These are phyloP conservation scores for Salix udensis DNA, from an alignment of 345 rosid genomes.

Conservation along the genomic window DNA sequence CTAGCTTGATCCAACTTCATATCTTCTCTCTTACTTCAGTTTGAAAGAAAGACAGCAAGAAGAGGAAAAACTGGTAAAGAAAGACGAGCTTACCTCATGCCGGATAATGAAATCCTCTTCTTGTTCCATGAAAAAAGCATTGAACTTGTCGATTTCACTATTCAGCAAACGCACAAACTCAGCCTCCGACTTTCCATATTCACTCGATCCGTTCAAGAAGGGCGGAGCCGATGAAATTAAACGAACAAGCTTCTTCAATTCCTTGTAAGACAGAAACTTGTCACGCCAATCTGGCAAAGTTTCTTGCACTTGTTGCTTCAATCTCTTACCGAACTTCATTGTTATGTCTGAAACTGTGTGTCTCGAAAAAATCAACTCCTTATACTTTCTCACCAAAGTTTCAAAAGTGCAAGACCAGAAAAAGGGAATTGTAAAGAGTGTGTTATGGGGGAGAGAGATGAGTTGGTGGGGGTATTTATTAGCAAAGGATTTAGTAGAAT, in stretches of 20 bases:
- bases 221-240: constrained; percentile 40
- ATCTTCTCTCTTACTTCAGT: not conserved
- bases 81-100: constrained; percentile 44
- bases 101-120: constrained; percentile 89
- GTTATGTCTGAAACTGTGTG: not conserved
- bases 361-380: not conserved
- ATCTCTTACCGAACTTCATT: constrained; percentile 89
- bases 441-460: not conserved
- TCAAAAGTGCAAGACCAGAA: not conserved
- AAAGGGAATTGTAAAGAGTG: not conserved
- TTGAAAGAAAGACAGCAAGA: not conserved
- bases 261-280: constrained; percentile 70
- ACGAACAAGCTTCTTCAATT: constrained; percentile 67
- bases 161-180: constrained; percentile 58
- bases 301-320: constrained; percentile 72
- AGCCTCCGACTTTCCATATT: constrained; percentile 39
- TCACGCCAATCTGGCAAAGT: constrained; percentile 77
- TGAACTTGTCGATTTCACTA: constrained; percentile 81
- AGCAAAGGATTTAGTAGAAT: constrained; percentile 31
- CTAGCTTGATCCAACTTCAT: not conserved
- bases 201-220: not conserved
- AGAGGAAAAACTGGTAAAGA: not conserved
- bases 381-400: not conserved
- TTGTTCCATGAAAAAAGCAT: constrained; percentile 72
- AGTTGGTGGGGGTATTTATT: constrained; percentile 8